Conservation (phyloP, 345 rosid species). For the Gynandropsis gynandra region DNA sequence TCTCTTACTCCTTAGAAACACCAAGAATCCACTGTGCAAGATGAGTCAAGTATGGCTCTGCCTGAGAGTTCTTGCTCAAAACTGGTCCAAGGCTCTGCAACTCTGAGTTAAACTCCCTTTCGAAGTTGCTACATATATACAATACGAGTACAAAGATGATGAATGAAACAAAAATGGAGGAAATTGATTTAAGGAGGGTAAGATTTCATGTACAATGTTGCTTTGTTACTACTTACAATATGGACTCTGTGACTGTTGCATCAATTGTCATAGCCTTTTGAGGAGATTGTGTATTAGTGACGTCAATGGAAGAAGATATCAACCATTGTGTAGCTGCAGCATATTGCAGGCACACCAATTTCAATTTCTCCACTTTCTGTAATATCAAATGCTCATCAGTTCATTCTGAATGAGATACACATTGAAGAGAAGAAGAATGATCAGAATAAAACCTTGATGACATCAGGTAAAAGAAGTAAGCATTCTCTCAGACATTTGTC, state of each 20-base stretch:
- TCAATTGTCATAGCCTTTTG: constrained; percentile 40
- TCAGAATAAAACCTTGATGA: constrained; percentile 90
- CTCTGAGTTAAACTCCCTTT: constrained; percentile 75
- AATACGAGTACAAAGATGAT: too few species aligned
- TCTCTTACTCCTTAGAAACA: constrained; percentile 40
- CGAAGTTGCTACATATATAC: constrained; percentile 72
- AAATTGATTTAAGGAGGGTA: not conserved
- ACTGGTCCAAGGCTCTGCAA: constrained; percentile 79
- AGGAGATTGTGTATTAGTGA: constrained; percentile 36
- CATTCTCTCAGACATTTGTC: constrained; percentile 91
- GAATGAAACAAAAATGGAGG: not conserved
- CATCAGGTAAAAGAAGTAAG: constrained; percentile 85
- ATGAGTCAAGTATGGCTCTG: constrained; percentile 92
- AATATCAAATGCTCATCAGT: constrained; percentile 9
- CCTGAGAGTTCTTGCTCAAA: constrained; percentile 73
- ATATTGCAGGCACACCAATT: constrained; percentile 75
- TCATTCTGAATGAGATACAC: constrained; percentile 12
- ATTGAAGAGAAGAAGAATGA: too few species aligned
- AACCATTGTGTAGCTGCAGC: constrained; percentile 95
- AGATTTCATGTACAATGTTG: not conserved
- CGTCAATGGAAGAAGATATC: constrained; percentile 73
- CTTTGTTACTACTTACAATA: constrained; percentile 54
- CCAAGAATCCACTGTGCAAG: constrained; percentile 95
- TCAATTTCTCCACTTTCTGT: constrained; percentile 91
- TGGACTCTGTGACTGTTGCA: constrained; percentile 56